Base-by-base conservation (phyloP, 2,329 filamentous ascomycete genomes). In the Hypoxylon sp. region DNA sequence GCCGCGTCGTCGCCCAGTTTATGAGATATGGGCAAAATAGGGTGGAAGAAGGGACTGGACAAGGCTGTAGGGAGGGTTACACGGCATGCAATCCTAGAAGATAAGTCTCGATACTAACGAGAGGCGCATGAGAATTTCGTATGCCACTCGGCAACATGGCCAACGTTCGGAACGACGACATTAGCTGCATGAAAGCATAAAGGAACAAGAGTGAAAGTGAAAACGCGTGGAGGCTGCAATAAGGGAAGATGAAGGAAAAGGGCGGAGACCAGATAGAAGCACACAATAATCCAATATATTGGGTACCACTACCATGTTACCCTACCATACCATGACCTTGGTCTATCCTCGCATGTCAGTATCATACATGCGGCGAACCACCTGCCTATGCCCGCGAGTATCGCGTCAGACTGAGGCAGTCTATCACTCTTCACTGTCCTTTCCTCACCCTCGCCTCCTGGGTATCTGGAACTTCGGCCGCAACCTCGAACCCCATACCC, bases 401-500 rank as follows among this genome's bases (percentile, higher is more conserved):
- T 11, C 2, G 7, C 37, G 3, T 2, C 16, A 41, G 37, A 41
- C 21, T 19, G 16, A 9, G 37, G 37, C 37, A 41, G 37, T 16
- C 37, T 19, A 14, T 6, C 29, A 11, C 14, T 43, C 5, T n/a
- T 63, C 37, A 70, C 61, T 66, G 66, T 51, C 55, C 57, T 39
- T 63, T 63, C 29, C 74, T 62, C 8, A 87, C 82, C 56, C 81
- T 78, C 3, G 82, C 84, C 64, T 83, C 83, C 46, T 83, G 79
- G 1, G 79, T 76, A 63, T 81, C 82, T 2, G 72, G 70, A 21
- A 73, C 75, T 14, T 77, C 81, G 0, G 77, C 74, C 3, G 81
- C 74, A 2, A 85, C 80, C 53, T 82, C 87, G 73, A 91, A 91
- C 0, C 89, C 89, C 79, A 91, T 86, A 5, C 76, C 78, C 64